Conservation (phyloP, 169 alveolate genomes). For the Plasmodium ovale region DNA sequence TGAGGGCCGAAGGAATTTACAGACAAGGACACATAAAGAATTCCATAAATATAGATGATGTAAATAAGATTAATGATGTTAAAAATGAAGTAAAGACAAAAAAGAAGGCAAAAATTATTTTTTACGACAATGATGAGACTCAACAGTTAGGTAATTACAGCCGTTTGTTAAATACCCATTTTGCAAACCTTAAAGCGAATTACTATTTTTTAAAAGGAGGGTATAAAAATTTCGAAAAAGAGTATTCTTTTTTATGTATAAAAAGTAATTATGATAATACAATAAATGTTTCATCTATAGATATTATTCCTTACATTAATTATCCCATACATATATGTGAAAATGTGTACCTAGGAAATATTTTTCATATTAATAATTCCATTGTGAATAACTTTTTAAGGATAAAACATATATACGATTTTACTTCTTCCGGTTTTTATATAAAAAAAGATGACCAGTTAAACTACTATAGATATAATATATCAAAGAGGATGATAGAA, state of each 20-base stretch:
- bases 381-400: conserved; percentile 8
- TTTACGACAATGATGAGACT: conserved; percentile 21
- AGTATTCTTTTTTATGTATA: conserved; percentile 52
- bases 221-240: conserved; percentile 39
- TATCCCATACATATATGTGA: conserved; percentile 59
- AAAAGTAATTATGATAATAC: neutral
- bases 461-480: conserved; percentile 32
- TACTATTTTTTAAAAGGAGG: conserved; percentile 72
- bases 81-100: conserved; percentile 29
- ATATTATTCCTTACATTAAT: neutral
- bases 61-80: neutral
- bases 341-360: conserved; percentile 39
- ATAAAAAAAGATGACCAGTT: conserved; percentile 9
- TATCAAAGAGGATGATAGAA: conserved; percentile 4
- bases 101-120: conserved; percentile 18
- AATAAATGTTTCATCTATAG: neutral
- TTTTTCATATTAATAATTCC: conserved; percentile 40
- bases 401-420: conserved; percentile 58
- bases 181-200: conserved; percentile 32
- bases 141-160: neutral
- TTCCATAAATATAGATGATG: conserved; percentile 26
- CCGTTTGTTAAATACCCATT: neutral
- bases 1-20: conserved; percentile 5
- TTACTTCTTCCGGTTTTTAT: conserved; percentile 35
- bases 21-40: conserved; percentile 14